A percentile compares a stretch with the other conserved stretches of the same genome.
These are phyloP conservation scores for Hemileccinum impolitum DNA, from an alignment of 768 basidiomycete species.

Conservation along the genomic window DNA sequence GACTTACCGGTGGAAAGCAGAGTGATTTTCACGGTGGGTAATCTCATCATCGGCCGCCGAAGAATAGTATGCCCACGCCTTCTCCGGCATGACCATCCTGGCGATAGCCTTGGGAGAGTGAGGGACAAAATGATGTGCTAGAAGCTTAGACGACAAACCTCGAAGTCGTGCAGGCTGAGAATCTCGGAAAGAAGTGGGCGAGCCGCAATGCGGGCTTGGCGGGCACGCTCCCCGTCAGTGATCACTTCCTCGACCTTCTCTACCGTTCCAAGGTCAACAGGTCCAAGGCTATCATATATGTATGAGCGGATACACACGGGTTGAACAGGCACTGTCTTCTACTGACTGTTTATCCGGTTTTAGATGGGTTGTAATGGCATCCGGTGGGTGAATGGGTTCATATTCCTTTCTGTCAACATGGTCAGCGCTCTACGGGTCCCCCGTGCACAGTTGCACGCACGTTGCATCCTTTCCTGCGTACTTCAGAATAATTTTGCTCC, in stretches of 20 bases:
- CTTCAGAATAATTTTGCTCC: conserved; percentile 80
- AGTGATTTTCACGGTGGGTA: conserved; percentile 83
- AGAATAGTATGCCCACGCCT: conserved; percentile 96
- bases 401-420: conserved; percentile 57
- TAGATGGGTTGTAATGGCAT: conserved; percentile 71
- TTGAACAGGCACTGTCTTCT: background rate
- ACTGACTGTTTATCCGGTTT: conserved; percentile 82
- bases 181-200: conserved; percentile 77
- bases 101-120: conserved; percentile 65
- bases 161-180: conserved; percentile 92
- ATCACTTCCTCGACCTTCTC: conserved; percentile 59
- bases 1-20: conserved; percentile 80
- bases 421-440: background rate
- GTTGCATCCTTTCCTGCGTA: conserved; percentile 91
- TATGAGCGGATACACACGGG: conserved; percentile 1
- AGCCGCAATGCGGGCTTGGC: conserved; percentile 55
- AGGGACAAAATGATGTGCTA: conserved; percentile 3
- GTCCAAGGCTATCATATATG: conserved; percentile 52
- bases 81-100: conserved; percentile 72
- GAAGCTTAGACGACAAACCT: conserved; percentile 43
- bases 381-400: conserved; percentile 86
- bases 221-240: conserved; percentile 68
- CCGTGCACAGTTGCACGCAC: conserved; percentile 38
- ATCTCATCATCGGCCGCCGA: conserved; percentile 98
- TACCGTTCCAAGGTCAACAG: conserved; percentile 66